Evolutionary conservation across 345 rosid species (phyloP).

Genomic region (Moricandia moricandioides): DNA sequence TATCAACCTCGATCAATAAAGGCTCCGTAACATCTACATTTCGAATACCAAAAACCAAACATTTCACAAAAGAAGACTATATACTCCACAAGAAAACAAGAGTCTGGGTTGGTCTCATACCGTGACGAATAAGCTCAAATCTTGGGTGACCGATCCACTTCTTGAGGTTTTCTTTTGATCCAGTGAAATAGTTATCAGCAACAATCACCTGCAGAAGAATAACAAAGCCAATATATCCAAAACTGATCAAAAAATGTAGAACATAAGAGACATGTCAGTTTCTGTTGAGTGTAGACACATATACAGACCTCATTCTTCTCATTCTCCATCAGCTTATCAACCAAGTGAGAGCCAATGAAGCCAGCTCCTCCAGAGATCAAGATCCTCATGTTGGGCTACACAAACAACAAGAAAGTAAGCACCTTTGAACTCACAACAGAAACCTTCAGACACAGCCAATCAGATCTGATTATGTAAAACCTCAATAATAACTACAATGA

Average conservation of each 20-base stretch:
- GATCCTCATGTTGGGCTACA: slow-evolving; percentile 93
- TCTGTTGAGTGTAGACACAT: not conserved
- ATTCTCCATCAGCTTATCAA: slow-evolving; percentile 88
- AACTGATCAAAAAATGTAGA: not conserved
- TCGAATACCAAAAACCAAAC: not conserved
- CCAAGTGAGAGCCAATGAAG: slow-evolving; percentile 94
- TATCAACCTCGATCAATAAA: slow-evolving; percentile 83
- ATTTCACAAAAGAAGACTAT: too few species aligned
- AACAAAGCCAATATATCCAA: not conserved
- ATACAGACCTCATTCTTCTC: slow-evolving; percentile 75
- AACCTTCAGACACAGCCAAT: not conserved
- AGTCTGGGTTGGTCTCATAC: slow-evolving; percentile 19
- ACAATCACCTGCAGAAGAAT: slow-evolving; percentile 58
- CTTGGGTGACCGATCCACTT: slow-evolving; percentile 98
- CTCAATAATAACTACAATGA: too few species aligned
- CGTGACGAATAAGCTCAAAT: slow-evolving; percentile 95
- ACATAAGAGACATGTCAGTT: not conserved
- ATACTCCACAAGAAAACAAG: not conserved
- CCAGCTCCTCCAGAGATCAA: slow-evolving; percentile 98
- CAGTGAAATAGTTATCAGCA: slow-evolving; percentile 88
- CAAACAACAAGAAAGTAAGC: not conserved
- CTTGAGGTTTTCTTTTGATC: slow-evolving; percentile 83
- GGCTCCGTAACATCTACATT: slow-evolving; percentile 89
- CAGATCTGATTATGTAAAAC: not conserved
- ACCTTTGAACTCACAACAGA: slow-evolving; percentile 16